These are phyloP conservation scores for Cladobotryum mycophilum DNA, from an alignment of 2,329 filamentous ascomycete genomes.

Conservation along the genomic window DNA sequence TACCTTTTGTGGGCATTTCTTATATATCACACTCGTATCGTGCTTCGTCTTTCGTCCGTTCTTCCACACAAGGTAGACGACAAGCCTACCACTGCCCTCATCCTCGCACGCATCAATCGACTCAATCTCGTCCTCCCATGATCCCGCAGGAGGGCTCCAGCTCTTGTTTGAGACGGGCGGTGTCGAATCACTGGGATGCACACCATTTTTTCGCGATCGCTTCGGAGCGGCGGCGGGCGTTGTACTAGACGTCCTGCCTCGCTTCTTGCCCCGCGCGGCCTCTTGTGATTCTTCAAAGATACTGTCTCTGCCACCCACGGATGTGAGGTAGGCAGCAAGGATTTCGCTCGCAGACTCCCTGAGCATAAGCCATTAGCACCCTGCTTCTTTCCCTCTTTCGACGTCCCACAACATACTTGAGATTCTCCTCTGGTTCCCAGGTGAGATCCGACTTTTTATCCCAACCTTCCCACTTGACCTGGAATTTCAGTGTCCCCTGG, in stretches of 20 bases:
- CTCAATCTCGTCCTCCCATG: slow-evolving; percentile 69
- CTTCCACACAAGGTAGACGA: slow-evolving; percentile 69
- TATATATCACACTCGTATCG: slow-evolving; percentile 59
- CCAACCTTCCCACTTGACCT: slow-evolving; percentile 79
- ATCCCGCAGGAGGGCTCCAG: slow-evolving; percentile 65
- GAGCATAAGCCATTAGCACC: background rate
- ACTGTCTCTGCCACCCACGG: slow-evolving; percentile 56
- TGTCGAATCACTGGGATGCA: slow-evolving; percentile 43
- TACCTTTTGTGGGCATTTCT: slow-evolving; percentile 74
- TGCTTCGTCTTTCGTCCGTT: slow-evolving; percentile 70
- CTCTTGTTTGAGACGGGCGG: slow-evolving; percentile 40
- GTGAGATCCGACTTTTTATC: slow-evolving; percentile 64
- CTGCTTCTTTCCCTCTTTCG: background rate
- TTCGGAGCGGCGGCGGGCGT: slow-evolving; percentile 36
- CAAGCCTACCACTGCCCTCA: slow-evolving; percentile 49
- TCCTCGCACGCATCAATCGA: slow-evolving; percentile 69
- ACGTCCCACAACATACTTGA: slow-evolving; percentile 20
- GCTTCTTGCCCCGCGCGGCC: slow-evolving; percentile 51
- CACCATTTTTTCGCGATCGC: slow-evolving; percentile 40
- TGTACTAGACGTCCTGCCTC: slow-evolving; percentile 40
- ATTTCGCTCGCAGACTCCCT: slow-evolving; percentile 55
- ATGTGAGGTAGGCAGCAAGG: slow-evolving; percentile 57
- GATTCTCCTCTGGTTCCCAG: slow-evolving; percentile 72
- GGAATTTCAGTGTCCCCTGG: slow-evolving; percentile 51
- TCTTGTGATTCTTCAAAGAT: slow-evolving; percentile 47